Base-by-base conservation (phyloP, 2,329 filamentous ascomycete species). In the Sporothrix globosa region DNA sequence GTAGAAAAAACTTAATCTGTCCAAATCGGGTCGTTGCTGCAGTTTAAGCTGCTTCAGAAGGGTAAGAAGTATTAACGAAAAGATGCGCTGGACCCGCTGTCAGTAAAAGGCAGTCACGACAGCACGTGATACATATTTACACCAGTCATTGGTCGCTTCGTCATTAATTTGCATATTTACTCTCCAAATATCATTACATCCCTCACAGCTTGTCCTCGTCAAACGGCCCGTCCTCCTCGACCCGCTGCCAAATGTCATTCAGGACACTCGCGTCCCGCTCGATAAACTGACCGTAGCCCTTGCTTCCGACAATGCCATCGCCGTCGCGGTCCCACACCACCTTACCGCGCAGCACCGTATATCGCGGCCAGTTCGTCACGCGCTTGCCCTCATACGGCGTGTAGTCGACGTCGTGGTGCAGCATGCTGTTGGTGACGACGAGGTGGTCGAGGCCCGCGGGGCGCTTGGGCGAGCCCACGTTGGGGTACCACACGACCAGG, bases 331-430 rank as follows among this genome's bases (percentile, higher is more conserved):
- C 85, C 86, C 85, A 90, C 1, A 88, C 84, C 0, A 90, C 81
- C 72, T 84, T 78, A 0, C 88, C 88, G 69, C 88, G 78, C 54
- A 90, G 73, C 9, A 90, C 80, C 0, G 87, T 89, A 75, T 85
- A 89, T 24, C 87, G 80, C 13, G 87, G 87, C 87, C 88, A 90
- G 70, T 90, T 86, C 39, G 80, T 81, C 53, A 90, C 75, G n/a
- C 75, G 78, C 65, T 80, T 81, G 0, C 87, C 87, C 75, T 90
- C 87, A 74, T 85, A 90, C 0, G 87, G 87, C 10, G 87, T 88
- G 74, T 90, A 88, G 74, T 90, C 87, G 2, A 88, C 83, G 72
- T 86, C 82, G 75, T 90, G 87, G 76, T 90, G 87, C 73, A 90
- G 76, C 78, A 84, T 83, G 9, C 80, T 79, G 74, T 89, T 88